Evolutionary conservation across 352 stramenopile species (phyloP).

Genomic region (Phytophthora colocasiae): DNA sequence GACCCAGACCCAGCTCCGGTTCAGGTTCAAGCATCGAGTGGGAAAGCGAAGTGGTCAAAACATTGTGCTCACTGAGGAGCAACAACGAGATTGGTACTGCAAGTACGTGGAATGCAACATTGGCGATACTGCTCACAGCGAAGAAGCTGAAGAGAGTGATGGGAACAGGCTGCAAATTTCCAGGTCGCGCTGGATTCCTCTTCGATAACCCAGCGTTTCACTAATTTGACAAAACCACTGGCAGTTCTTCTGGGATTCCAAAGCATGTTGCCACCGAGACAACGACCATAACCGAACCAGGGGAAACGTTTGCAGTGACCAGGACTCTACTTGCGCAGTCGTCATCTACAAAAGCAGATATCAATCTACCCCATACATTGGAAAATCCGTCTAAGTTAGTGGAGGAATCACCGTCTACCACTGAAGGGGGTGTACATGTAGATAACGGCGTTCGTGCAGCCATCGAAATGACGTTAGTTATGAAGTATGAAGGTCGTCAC

Average conservation of each 20-base stretch:
- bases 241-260: conserved; percentile 57
- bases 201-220: conserved; percentile 43
- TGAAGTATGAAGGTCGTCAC: too few species aligned
- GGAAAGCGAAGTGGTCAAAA: conserved; percentile 11
- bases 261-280: conserved; percentile 29
- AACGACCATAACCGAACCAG: conserved; percentile 30
- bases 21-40: conserved; percentile 26
- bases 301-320: conserved; percentile 41
- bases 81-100: conserved; percentile 38
- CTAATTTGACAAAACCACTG: conserved; percentile 42
- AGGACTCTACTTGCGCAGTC: conserved; percentile 38
- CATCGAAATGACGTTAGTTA: too few species aligned
- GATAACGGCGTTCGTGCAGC: conserved; percentile 22
- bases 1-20: conserved; percentile 3
- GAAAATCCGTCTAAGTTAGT: conserved; percentile 42
- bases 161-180: conserved; percentile 28
- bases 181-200: conserved; percentile 56
- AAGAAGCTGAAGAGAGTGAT: conserved; percentile 46
- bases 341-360: conserved; percentile 35
- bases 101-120: conserved; percentile 51
- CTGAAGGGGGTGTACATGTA: conserved; percentile 23
- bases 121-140: conserved; percentile 34
- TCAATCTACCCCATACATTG: conserved; percentile 33
- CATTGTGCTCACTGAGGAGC: conserved; percentile 37
- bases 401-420: conserved; percentile 27